A percentile compares a stretch with the other conserved stretches of the same genome.
Evolutionary conservation across 371 early-diverging fungal genomes (phyloP).

Genomic region (Conidiobolus incongruus): DNA sequence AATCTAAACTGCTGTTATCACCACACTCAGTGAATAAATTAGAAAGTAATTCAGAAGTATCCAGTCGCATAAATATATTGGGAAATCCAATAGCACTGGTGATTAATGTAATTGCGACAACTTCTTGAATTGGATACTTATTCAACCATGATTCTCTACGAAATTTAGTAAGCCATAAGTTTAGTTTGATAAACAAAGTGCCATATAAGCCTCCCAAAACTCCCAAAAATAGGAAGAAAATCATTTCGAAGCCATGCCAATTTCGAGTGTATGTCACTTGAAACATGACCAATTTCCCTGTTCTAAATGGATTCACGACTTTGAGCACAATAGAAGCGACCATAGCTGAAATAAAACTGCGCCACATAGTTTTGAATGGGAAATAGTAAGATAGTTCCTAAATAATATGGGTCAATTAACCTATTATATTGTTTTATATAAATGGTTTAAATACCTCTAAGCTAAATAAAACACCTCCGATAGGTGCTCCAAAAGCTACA

Average conservation of each 20-base stretch:
- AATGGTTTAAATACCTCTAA: constrained; percentile 21
- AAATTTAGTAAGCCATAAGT: constrained; percentile 38
- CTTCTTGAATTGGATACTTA: constrained; percentile 46
- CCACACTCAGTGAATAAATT: constrained; percentile 48
- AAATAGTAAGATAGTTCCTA: constrained; percentile 65
- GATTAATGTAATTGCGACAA: constrained; percentile 36
- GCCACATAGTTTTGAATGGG: constrained; percentile 63
- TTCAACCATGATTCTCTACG: constrained; percentile 35
- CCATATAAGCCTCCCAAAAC: constrained; percentile 82
- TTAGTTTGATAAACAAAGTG: constrained; percentile 59
- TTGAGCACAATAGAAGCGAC: constrained; percentile 52
- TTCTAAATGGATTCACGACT: constrained; percentile 50
- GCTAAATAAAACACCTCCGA: constrained; percentile 68
- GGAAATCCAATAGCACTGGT: constrained; percentile 54
- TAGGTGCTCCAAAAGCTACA: constrained; percentile 68
- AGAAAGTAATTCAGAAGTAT: constrained; percentile 36
- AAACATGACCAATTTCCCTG: constrained; percentile 58
- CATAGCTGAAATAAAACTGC: constrained; percentile 56
- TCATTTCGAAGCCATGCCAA: constrained; percentile 60
- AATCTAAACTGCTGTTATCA: constrained; percentile 10
- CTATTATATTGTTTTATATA: background rate
- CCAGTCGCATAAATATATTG: constrained; percentile 53
- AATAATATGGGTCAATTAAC: background rate
- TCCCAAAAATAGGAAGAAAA: constrained; percentile 73
- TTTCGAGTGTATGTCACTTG: constrained; percentile 48